Evolutionary conservation across 805 yeast species (phyloP).

Genomic region (Metschnikowia anglica): DNA sequence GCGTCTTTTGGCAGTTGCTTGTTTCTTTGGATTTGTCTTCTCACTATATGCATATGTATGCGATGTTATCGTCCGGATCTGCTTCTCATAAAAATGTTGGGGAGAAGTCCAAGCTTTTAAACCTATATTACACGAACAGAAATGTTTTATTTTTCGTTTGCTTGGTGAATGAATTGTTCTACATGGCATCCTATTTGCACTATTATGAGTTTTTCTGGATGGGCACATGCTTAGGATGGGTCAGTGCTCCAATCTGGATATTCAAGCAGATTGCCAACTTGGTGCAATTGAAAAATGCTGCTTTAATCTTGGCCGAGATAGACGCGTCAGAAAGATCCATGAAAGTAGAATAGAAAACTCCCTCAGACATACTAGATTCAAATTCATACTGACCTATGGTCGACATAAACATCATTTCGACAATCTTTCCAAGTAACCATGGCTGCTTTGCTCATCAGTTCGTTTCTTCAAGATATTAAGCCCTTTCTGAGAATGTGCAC

Average conservation of each 20-base stretch:
- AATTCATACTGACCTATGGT: neutral
- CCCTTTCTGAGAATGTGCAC: constrained; percentile 15
- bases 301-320: constrained; percentile 68
- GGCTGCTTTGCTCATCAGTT: constrained; percentile 12
- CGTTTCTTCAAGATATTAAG: constrained; percentile 15
- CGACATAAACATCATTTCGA: constrained; percentile 1
- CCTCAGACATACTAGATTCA: neutral
- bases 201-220: constrained; percentile 61
- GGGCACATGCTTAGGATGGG: constrained; percentile 56
- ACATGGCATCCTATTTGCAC: constrained; percentile 80
- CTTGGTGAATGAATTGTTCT: constrained; percentile 90
- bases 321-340: constrained; percentile 59
- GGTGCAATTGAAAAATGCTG: constrained; percentile 85
- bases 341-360: constrained; percentile 9
- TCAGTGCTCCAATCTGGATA: constrained; percentile 81
- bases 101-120: constrained; percentile 67
- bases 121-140: constrained; percentile 84
- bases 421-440: constrained; percentile 11
- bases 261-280: constrained; percentile 90
- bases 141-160: constrained; percentile 84
- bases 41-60: constrained; percentile 98
- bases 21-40: constrained; percentile 86
- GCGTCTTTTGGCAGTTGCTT: constrained; percentile 74
- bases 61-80: constrained; percentile 78
- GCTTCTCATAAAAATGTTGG: constrained; percentile 81